Evolutionary conservation across 805 yeast genomes (phyloP), one percentile per base, ranked within the genome.

Genomic region (Kodamaea fukazawae): DNA sequence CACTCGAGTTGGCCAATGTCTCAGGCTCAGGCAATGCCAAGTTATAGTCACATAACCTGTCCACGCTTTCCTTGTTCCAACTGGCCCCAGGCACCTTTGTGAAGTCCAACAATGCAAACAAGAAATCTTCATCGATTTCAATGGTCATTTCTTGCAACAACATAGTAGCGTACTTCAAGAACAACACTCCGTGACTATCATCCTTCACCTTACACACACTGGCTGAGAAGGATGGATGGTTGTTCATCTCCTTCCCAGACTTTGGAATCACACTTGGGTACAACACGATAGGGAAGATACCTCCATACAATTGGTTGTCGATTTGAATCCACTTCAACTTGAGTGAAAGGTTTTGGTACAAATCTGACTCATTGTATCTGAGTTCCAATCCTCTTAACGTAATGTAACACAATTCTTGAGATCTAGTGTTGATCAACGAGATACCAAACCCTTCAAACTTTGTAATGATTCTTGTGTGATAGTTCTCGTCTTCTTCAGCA

Each of bases 301-400:
- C 86, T 3, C 96, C 96, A 53, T 81, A 87, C 34, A 91, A 63
- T 57, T 89, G 96, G 54, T 93, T 91, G 58, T 93, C 99, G 34
- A 91, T 72, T 60, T 93, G 99, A 23, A 93, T 67, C 99, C 99
- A 95, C 55, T 91, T 90, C 51, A 90, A 61, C 55, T 88, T 89
- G 64, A 82, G 65, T 46, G 90, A 79, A 32, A 86, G 51, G 12
- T 86, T 86, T 57, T 89, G 95, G 50, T 86, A 87, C 14, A 87
- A 61, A 25, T 87, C 93, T 0, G 96, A 84, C 46, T 87, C 91
- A 52, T 83, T 85, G 60, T 83, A 88, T 32, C 84, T 71, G 13
- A 90, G 44, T 54, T 89, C 96, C 40, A 89, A 56, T 1, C 97
- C 97, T 38, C 87, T 71, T 17, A 86, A 65, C 0, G 90, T 86